Evolutionary conservation across 108 stramenopile genomes (phyloP), one percentile per base, ranked within the genome.

Genomic region (Pseudonitzschia pungens): DNA sequence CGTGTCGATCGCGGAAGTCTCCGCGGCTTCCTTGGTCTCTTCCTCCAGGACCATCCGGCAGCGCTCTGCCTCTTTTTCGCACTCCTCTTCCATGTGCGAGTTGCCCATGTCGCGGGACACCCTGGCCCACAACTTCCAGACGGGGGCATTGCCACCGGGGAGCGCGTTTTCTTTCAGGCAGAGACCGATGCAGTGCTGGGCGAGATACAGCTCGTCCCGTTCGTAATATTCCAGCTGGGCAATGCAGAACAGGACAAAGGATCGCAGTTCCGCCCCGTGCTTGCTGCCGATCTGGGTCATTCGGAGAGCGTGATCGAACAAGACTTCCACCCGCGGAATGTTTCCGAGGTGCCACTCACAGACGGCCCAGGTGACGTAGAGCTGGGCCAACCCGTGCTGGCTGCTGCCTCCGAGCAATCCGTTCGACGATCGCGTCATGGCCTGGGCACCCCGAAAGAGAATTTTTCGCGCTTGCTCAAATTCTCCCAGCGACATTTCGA

Each of bases 181-280:
- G 21, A 93, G 70, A 16, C 79, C 84, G 20, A 93, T 77, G 57
- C 86, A 93, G 66, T 93, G 89, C 70, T 93, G 92, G 26, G 92
- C 87, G 27, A 90, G 50, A 54, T 83, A 45, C 41, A 76, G 73
- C 64, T 93, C 85, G n/a, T 68, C 79, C 45, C 83, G 68, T 2
- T 65, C 56, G 27, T 77, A 74, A 45, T 73, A 82, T 54, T 86
- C 76, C 21, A 92, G 68, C 48, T 68, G 81, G 11, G 92, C 86
- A 63, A 87, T 87, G 22, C 87, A 85, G 68, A 84, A 87, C 20
- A 90, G 74, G 51, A 90, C 87, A 22, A 80, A 68, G 12, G 88
- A 82, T 12, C 86, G 84, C 20, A 87, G 69, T 28, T 77, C 62
- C 0, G 78, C 62, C 7, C 80, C 77, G 10, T 40, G 24, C 59